These are phyloP conservation scores for Leccinellum albellum DNA, from an alignment of 768 basidiomycete genomes.

Conservation along the genomic window DNA sequence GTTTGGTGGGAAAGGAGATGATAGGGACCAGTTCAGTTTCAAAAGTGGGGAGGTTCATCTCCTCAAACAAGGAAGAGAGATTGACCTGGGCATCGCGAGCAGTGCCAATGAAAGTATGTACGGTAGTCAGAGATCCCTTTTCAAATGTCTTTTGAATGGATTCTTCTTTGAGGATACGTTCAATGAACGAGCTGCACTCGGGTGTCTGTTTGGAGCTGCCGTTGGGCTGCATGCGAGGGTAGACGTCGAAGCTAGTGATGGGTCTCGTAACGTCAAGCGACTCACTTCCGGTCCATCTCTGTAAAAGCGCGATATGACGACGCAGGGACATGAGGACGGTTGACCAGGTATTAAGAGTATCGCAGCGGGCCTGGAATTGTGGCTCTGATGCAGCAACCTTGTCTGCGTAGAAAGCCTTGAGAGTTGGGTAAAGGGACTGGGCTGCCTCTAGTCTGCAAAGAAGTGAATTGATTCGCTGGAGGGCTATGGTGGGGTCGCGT, in stretches of 20 bases:
- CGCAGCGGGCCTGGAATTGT: constrained; percentile 75
- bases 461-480: constrained; percentile 60
- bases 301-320: constrained; percentile 73
- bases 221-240: constrained; percentile 28
- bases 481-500: constrained; percentile 38
- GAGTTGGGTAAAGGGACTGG: constrained; percentile 82
- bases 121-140: constrained; percentile 82
- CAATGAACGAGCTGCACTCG: constrained; percentile 85
- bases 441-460: constrained; percentile 77
- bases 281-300: constrained; percentile 92
- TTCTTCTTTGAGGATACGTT: constrained; percentile 92
- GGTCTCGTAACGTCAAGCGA: constrained; percentile 85
- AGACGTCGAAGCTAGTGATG: constrained; percentile 57
- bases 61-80: constrained; percentile 67
- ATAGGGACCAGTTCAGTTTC: constrained; percentile 85
- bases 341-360: constrained; percentile 89
- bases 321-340: constrained; percentile 85
- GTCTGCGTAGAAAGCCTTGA: constrained; percentile 76
- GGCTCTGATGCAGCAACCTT: constrained; percentile 64
- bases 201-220: constrained; percentile 43
- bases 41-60: constrained; percentile 91
- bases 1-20: constrained; percentile 94
- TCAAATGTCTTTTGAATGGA: constrained; percentile 94
- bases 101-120: constrained; percentile 79
- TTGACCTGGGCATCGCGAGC: constrained; percentile 86